Evolutionary conservation across 208 protist genomes (phyloP).

Genomic region (Trichomonas tenax): DNA sequence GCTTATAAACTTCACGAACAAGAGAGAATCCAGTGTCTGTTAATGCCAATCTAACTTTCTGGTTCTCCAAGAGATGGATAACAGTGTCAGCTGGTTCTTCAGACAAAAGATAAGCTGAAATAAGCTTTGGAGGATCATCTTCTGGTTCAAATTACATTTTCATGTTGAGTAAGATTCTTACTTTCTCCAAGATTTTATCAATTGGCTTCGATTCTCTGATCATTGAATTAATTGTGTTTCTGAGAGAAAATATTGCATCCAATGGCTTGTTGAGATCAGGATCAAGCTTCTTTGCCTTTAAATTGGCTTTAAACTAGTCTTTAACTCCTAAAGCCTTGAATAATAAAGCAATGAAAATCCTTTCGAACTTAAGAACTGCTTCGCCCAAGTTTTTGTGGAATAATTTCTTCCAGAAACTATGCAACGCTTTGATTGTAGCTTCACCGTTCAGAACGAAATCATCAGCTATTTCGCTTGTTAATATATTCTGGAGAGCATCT

Average conservation of each 20-base stretch:
- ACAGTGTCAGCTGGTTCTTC: not conserved
- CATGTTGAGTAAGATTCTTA: not conserved
- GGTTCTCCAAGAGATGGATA: not conserved
- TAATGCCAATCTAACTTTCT: not conserved
- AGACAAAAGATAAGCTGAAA: not conserved
- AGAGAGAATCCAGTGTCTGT: not conserved
- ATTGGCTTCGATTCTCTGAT: not conserved
- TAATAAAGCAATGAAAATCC: not conserved
- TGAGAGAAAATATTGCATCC: not conserved
- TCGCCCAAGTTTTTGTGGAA: not conserved
- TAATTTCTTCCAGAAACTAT: not conserved
- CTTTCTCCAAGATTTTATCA: not conserved
- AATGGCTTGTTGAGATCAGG: not conserved
- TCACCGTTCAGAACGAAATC: not conserved
- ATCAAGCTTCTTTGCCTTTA: not conserved
- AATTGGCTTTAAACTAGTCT: not conserved
- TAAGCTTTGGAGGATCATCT: not conserved
- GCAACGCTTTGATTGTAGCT: not conserved
- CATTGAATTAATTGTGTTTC: not conserved
- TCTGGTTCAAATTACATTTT: not conserved
- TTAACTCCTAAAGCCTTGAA: too few relatives aligned
- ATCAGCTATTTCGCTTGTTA: too few relatives aligned
- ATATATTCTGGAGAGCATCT: not conserved
- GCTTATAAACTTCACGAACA: not conserved
- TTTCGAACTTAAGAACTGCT: not conserved